Conservation (phyloP, 345 rosid species). For the Cardamine occulta region DNA sequence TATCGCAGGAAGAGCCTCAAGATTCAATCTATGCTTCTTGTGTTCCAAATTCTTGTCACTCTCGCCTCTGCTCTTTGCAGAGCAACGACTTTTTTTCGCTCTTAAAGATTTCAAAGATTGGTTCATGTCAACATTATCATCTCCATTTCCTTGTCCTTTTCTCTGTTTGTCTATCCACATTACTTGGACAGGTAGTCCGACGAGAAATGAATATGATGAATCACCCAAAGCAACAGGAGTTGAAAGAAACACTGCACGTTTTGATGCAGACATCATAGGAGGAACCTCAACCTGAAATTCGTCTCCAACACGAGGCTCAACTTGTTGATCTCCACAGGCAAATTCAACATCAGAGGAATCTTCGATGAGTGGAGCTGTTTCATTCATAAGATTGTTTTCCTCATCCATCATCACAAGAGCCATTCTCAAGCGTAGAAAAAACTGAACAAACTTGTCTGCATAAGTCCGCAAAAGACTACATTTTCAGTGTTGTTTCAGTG, state of each 20-base stretch:
- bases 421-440: slow-evolving; percentile 48
- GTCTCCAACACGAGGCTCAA: slow-evolving; percentile 66
- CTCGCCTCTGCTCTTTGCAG: slow-evolving; percentile 43
- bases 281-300: slow-evolving; percentile 70
- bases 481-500: slow-evolving; percentile 17
- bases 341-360: slow-evolving; percentile 51
- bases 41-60: slow-evolving; percentile 30
- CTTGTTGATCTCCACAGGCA: slow-evolving; percentile 54
- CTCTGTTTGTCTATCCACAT: slow-evolving; percentile 47
- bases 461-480: slow-evolving; percentile 13
- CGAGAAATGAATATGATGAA: slow-evolving; percentile 51
- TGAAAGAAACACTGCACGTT: slow-evolving; percentile 44
- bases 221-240: slow-evolving; percentile 50
- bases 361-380: slow-evolving; percentile 38
- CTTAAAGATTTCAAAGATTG: slow-evolving; percentile 47
- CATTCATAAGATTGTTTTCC: slow-evolving; percentile 45
- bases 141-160: slow-evolving; percentile 25
- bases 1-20: slow-evolving; percentile 48
- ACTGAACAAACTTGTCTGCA: slow-evolving; percentile 19
- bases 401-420: slow-evolving; percentile 39
- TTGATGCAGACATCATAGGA: slow-evolving; percentile 55
- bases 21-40: slow-evolving; percentile 45
- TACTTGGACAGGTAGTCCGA: slow-evolving; percentile 58
- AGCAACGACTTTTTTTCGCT: slow-evolving; percentile 43
- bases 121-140: slow-evolving; percentile 44